Base-by-base conservation (phyloP, 352 stramenopile species). In the Phytophthora fragariae region DNA sequence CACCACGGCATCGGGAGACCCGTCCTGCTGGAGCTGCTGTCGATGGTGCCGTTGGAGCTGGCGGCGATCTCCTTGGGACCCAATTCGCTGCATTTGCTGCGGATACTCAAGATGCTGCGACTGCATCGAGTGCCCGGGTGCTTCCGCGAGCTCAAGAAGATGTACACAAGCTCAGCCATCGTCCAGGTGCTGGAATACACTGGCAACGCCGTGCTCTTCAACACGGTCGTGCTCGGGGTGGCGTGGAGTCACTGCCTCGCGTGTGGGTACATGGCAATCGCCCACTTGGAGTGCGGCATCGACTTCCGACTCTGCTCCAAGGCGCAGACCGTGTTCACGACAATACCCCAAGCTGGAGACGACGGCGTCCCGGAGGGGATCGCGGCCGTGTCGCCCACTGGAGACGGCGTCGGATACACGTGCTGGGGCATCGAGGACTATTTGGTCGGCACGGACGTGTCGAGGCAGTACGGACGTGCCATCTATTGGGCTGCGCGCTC, bases 351-450 rank as follows among this genome's bases (percentile, higher is more conserved):
- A 6, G 8, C 58, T 19, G 66, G 67, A 5, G 55, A 70, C 37
- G 21, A 62, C 21, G 68, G 68, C 2, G 72, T 56, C 3, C 35
- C 68, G 2, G 27, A 65, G n/a, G 66, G 72, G 4, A 72, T 78
- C 29, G 71, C 65, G 14, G 54, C 44, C 9, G 66, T 80, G 12
- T 70, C 61, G 8, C 62, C 71, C 0, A 72, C 37, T 4, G 61
- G 62, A 10, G 50, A 65, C 21, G 72, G 72, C 6, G 62, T 57
- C 11, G 31, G 37, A 6, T 88, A 84, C 62, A 90, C 86, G 0
- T 92, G 86, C 63, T 93, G 86, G 86, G 85, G 79, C 0, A 91
- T 93, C 21, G 82, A 92, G 35, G 86, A 93, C 37, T 83, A 83
- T 33, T 63, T 93, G 3, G 80, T 92, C 0, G 83, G 83, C 5